Evolutionary conservation across 2,329 filamentous ascomycete genomes (phyloP), one percentile per base, ranked within the genome.

Genomic region (Aspergillus sp.): DNA sequence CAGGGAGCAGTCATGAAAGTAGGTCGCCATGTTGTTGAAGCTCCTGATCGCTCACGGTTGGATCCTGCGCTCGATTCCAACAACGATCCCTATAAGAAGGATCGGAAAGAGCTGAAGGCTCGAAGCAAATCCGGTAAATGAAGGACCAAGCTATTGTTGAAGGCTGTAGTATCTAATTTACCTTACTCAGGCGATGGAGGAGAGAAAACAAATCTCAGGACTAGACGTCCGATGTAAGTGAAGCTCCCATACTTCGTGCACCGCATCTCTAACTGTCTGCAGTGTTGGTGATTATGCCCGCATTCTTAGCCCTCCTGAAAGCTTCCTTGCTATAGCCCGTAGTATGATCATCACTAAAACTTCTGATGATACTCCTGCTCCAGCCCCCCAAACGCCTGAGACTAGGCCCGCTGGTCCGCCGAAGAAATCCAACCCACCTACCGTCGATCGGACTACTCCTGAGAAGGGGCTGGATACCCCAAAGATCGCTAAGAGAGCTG

Each of bases 51-150:
- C 23, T 47, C 46, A 15, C 46, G 4, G 10, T 20, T 53, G 19
- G 54, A 61, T 46, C 56, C 58, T 19, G 57, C 58, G 17, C 49
- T 62, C 17, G 52, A 58, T 30, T 43, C n/a, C 5, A 53, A 51
- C n/a, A 51, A 52, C 17, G 22, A 43, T 23, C 30, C 19, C 5
- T 33, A 7, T 20, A 43, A 35, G 13, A 48, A 45, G 9, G 22
- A 13, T 13, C 7, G 23, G 15, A 39, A 43, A 7, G 25, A 12
- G 22, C 41, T 39, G 5, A 9, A 49, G 38, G 6, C 35, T 20
- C 19, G 43, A 43, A 39, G n/a, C 12, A 25, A 35, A 19, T 9
- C 37, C 10, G 15, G 49, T 46, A 38, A 49, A 39, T 44, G n/a
- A 30, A 35, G 5, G 10, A 6, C 12, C 19, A 5, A 41, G 5